A percentile compares a stretch with the other conserved stretches of the same genome.
These are phyloP conservation scores for Chytriomyces sp. DNA, from an alignment of 192 early-diverging fungal species.

Conservation along the genomic window DNA sequence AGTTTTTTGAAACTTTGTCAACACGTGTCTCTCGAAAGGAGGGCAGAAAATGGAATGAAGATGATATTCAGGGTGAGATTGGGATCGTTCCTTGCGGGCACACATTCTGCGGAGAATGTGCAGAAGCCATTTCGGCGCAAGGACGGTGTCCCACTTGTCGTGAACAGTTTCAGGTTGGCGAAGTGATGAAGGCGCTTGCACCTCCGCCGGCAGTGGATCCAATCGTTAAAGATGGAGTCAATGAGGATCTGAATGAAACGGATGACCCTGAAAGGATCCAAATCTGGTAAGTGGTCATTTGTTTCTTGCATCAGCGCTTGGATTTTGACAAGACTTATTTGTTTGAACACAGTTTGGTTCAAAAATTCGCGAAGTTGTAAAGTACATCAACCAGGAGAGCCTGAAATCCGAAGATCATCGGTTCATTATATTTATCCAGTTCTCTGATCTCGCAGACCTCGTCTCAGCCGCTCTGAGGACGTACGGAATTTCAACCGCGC, in stretches of 20 bases:
- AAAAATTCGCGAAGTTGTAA: conserved; percentile 23
- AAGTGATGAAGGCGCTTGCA: neutral
- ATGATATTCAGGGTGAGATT: too few species aligned
- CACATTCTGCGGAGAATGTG: conserved; percentile 14
- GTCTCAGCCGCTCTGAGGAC: conserved; percentile 18
- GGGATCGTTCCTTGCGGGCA: conserved; percentile 9
- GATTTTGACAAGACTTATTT: too few species aligned
- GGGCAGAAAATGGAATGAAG: too few species aligned
- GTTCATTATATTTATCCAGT: conserved; percentile 27
- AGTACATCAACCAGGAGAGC: neutral
- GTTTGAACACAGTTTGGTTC: conserved; percentile 16
- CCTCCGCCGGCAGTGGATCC: conserved; percentile 13
- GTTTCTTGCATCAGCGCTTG: neutral
- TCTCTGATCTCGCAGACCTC: neutral
- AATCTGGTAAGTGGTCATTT: conserved; percentile 10
- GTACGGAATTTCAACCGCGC: conserved; percentile 9
- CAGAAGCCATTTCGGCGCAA: neutral
- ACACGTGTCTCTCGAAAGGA: too few species aligned
- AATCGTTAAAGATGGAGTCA: neutral
- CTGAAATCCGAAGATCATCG: neutral
- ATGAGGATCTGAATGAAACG: neutral
- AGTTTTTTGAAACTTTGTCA: too few species aligned
- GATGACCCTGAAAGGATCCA: conserved; percentile 11
- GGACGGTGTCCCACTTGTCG: conserved; percentile 1
- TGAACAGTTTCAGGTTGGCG: neutral